Base-by-base conservation (phyloP, 805 yeast genomes). In the Kazachstania kunashirensis region DNA sequence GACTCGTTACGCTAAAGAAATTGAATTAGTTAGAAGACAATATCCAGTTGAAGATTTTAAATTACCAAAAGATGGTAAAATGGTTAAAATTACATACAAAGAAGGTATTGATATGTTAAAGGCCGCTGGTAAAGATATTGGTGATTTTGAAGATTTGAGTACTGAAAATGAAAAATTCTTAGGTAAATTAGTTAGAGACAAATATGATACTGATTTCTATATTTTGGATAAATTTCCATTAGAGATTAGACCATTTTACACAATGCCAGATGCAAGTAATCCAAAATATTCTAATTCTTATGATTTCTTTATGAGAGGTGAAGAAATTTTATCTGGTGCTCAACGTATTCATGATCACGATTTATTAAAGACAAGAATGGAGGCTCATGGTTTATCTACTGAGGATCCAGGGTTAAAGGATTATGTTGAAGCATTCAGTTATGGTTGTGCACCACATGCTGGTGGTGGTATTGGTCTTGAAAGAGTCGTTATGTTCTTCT, bases 391-490 rank as follows among this genome's bases (percentile, higher is more conserved):
- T 19, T 77, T 92, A 38, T 84, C 84, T 57, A 84, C 94, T 41
- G 66, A 67, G 41, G 72, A 73, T 42, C 83, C 84, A 24, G 98
- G 97, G 46, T 67, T 89, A 51, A 72, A 73, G 58, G 97, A 92
- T 59, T 92, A 92, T 66, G 79, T 84, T 41, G 89, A 89, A 45
- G 94, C 96, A 13, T 92, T 92, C 70, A 67, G 75, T 32, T 89
- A 80, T 59, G 99, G 97, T 14, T 89, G 96, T 71, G 81, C 95
- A 46, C 98, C 99, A 34, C 99, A 92, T 56, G 99, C 95, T 24
- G 99, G 99, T 62, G 99, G 98, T 68, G 99, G 99, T 65, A 92
- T 92, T 60, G 99, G 99, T 56, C 68, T 92, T 49, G 99, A 92
- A 68, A 84, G 99, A 70, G 98, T 92, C 24, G 85, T 92, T 45